These are phyloP conservation scores for Cladophialophora psammophila DNA, from an alignment of 2,329 filamentous ascomycete genomes.

Conservation along the genomic window DNA sequence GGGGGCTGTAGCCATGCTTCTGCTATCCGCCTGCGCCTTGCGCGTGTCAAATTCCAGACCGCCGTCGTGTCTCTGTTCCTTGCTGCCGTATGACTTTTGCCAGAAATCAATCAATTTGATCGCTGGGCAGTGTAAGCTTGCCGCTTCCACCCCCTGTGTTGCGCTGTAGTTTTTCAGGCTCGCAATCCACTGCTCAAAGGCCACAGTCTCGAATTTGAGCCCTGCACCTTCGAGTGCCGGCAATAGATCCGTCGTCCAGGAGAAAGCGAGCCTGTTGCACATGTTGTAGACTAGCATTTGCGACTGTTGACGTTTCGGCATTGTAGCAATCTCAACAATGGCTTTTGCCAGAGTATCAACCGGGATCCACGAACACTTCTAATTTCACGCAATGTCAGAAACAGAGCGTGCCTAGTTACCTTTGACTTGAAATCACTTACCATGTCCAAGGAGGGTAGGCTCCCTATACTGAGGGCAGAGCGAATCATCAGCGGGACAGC, in stretches of 20 bases:
- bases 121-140: slow-evolving; percentile 50
- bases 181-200: slow-evolving; percentile 51
- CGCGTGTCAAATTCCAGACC: slow-evolving; percentile 1
- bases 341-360: slow-evolving; percentile 50
- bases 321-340: slow-evolving; percentile 43
- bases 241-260: slow-evolving; percentile 58
- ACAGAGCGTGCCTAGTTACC: too few relatives aligned
- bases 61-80: neutral
- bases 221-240: slow-evolving; percentile 50
- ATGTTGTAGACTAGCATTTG: slow-evolving; percentile 57
- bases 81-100: slow-evolving; percentile 45
- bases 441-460: slow-evolving; percentile 56
- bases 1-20: slow-evolving; percentile 8
- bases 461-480: slow-evolving; percentile 44
- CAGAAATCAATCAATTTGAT: slow-evolving; percentile 59
- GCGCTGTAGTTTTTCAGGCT: slow-evolving; percentile 46
- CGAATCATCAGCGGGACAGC: slow-evolving; percentile 60
- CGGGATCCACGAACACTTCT: slow-evolving; percentile 49
- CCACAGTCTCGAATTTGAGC: slow-evolving; percentile 45
- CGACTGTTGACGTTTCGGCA: slow-evolving; percentile 26
- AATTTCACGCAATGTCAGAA: neutral
- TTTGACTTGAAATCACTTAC: slow-evolving; percentile 32
- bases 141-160: slow-evolving; percentile 33
- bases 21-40: slow-evolving; percentile 10
- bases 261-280: slow-evolving; percentile 54